Base-by-base conservation (phyloP, 306 rosid species). In the Hylodesmum podocarpum region DNA sequence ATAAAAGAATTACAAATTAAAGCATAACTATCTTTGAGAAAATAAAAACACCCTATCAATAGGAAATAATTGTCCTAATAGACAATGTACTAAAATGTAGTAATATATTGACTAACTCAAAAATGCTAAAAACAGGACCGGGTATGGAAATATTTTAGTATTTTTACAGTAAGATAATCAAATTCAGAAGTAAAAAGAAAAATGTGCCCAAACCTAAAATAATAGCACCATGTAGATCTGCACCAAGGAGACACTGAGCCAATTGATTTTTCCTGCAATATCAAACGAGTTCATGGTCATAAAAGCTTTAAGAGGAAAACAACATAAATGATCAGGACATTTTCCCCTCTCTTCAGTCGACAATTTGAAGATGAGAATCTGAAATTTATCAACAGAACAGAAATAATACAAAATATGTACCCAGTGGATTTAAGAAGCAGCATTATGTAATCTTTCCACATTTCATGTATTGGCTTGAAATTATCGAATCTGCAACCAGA, bases 201-300 rank as follows among this genome's bases (percentile, higher is more conserved):
- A 54, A 61, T 19, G 75, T n/a, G 64, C 61, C 47, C 73, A 21
- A 34, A 94, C 97, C 97, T 87, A 83, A 69, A 80, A 95, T 87
- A 75, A 80, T 65, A 47, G 97, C 97, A 76, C 97, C 97, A 41
- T 95, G 97, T 66, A 92, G 91, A 85, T 95, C 97, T 54, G 96
- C 97, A 50, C 62, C 80, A 40, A 91, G 85, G 62, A 95, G 88
- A 87, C 83, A 80, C 18, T 87, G 99, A 83, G 97, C 91, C 83
- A 90, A 54, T 76, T 89, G 93, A 76, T 81, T 85, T 77, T 87
- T 85, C 89, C 97, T 95, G 87, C 39, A 81, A 82, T 62, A 84
- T 83, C 70, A 71, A 73, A 79, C 66, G 78, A 11, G 41, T 46
- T 40, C 73, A 59, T 37, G 29, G 78, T 83, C 58, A 81, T 31